Evolutionary conservation across 345 rosid genomes (phyloP).

Genomic region (Eucalyptus tenuipes): DNA sequence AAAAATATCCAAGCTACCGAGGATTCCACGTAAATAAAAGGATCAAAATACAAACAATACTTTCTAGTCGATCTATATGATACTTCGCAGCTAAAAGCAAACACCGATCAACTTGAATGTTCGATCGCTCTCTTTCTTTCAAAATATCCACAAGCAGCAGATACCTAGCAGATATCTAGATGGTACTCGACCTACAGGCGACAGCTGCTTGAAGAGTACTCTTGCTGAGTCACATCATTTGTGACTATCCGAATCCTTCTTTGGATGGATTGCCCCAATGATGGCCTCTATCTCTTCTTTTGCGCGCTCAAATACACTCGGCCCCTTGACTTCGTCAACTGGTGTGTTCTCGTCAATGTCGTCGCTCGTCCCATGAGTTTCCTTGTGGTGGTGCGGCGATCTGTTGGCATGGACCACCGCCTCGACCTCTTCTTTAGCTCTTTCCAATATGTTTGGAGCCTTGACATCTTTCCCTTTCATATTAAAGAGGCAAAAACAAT

Average conservation of each 20-base stretch:
- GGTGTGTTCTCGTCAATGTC: constrained; percentile 34
- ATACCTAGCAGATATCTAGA: background rate
- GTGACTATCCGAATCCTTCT: background rate
- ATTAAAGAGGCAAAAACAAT: background rate
- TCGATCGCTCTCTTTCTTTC: background rate
- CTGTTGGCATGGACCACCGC: constrained; percentile 2
- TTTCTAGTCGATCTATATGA: background rate
- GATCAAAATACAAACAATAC: background rate
- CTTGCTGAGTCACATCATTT: background rate
- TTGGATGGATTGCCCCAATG: constrained; percentile 21
- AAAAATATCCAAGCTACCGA: background rate
- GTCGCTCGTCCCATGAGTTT: constrained; percentile 41
- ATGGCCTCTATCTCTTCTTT: constrained; percentile 45
- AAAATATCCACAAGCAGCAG: background rate
- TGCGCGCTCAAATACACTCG: constrained; percentile 28
- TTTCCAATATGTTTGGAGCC: constrained; percentile 19
- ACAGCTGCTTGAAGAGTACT: background rate
- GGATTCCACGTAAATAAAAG: background rate
- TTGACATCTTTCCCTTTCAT: constrained; percentile 11
- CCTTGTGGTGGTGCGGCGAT: constrained; percentile 15
- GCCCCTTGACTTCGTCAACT: constrained; percentile 36
- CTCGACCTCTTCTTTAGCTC: constrained; percentile 23
- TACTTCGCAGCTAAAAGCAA: background rate
- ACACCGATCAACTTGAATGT: background rate
- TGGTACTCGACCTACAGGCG: background rate